Conservation (phyloP, 306 rosid genomes). For the Cucumis cinereus region DNA sequence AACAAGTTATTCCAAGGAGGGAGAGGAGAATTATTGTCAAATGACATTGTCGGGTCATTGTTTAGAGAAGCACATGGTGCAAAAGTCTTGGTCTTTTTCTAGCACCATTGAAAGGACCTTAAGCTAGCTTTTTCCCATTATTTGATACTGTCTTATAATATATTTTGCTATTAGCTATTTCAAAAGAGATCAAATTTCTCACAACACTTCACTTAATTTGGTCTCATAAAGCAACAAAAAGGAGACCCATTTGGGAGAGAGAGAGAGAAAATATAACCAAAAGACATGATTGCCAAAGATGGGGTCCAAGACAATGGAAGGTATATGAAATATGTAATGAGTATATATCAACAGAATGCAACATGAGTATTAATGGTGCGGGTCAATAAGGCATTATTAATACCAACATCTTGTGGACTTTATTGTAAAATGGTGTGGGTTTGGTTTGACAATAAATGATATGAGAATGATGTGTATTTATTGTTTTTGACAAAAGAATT, state of each 20-base stretch:
- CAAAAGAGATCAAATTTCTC: background rate
- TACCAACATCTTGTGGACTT: background rate
- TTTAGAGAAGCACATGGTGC: background rate
- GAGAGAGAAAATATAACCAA: background rate
- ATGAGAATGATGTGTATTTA: constrained; percentile 4
- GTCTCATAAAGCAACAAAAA: background rate
- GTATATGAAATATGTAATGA: background rate
- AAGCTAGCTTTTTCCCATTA: too few species aligned
- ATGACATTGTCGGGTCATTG: background rate
- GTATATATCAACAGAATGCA: background rate
- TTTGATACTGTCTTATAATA: background rate
- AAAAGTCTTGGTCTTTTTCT: background rate
- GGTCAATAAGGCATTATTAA: background rate
- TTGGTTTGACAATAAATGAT: constrained; percentile 5
- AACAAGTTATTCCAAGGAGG: background rate
- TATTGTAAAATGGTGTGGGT: background rate
- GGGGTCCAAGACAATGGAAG: constrained; percentile 4
- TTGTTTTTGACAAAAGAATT: background rate
- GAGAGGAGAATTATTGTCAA: background rate
- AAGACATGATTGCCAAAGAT: background rate
- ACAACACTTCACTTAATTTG: background rate
- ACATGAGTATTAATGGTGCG: background rate
- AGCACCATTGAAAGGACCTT: background rate
- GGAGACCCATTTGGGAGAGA: background rate
- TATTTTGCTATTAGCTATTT: background rate